Conservation (phyloP, 441 rosid species). For the Macaranga tanarius region DNA sequence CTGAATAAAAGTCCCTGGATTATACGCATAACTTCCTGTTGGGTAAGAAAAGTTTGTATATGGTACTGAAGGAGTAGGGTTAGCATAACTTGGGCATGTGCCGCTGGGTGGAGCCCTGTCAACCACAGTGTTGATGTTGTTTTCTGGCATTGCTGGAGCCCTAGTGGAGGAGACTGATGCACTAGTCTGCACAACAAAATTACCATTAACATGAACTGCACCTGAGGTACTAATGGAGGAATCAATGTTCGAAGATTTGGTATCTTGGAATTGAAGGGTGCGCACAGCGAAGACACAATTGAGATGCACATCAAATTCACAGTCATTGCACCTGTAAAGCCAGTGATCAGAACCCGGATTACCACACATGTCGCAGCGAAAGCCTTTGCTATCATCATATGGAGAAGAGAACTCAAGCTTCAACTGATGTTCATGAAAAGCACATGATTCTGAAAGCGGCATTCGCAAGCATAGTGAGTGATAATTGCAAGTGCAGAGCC, state of each 20-base stretch:
- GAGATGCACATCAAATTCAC: conserved; percentile 16
- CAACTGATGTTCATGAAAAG: not conserved
- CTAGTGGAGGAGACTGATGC: not conserved
- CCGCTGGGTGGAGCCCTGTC: not conserved
- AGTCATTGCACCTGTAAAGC: conserved; percentile 12
- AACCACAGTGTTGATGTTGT: not conserved
- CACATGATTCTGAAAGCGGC: not conserved
- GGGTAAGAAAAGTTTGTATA: not conserved
- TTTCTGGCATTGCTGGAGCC: not conserved
- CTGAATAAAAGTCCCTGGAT: not conserved
- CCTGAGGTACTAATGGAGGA: not conserved
- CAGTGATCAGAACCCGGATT: conserved; percentile 7
- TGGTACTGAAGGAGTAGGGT: not conserved
- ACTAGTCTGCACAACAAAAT: not conserved
- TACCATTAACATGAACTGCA: not conserved
- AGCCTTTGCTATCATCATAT: not conserved
- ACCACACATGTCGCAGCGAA: conserved; percentile 6
- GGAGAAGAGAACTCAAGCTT: conserved; percentile 5
- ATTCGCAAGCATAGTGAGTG: conserved; percentile 13
- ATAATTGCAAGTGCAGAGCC: not conserved
- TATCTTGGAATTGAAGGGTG: not conserved
- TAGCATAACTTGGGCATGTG: not conserved
- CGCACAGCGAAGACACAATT: conserved; percentile 10
- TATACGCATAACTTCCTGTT: not conserved
- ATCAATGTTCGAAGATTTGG: not conserved